These are phyloP conservation scores for Intubia oerlemansii DNA, from an alignment of 2,329 filamentous ascomycete species.

Conservation along the genomic window DNA sequence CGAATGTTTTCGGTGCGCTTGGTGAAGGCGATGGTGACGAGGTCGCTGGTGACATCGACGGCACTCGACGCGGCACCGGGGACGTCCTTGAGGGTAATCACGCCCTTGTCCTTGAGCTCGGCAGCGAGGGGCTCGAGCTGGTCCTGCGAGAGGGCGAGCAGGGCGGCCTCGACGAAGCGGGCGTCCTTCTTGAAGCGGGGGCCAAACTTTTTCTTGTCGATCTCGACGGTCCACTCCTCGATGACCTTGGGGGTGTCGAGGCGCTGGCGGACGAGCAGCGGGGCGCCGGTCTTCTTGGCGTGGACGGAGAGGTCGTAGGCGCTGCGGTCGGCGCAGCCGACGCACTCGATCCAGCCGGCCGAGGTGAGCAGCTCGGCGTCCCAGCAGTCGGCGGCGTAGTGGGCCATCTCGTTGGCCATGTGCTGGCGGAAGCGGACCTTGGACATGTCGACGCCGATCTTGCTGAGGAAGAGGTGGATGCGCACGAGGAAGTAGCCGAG, in stretches of 20 bases:
- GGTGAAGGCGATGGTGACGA: conserved; percentile 66
- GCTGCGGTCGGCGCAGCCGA: conserved; percentile 73
- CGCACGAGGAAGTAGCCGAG: conserved; percentile 92
- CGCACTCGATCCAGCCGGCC: conserved; percentile 95
- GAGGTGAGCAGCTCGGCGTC: conserved; percentile 83
- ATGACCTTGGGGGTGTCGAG: conserved; percentile 57
- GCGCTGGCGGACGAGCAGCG: conserved; percentile 66
- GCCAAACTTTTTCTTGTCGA: conserved; percentile 92
- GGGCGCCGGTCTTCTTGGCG: conserved; percentile 74
- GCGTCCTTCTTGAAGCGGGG: conserved; percentile 90
- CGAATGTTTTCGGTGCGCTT: conserved; percentile 65
- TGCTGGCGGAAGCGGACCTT: conserved; percentile 96
- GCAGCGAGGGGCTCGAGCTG: conserved; percentile 61
- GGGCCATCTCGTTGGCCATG: conserved; percentile 60
- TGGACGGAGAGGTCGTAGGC: conserved; percentile 90
- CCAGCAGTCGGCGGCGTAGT: conserved; percentile 96
- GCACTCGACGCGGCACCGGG: conserved; percentile 39
- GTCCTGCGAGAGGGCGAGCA: conserved; percentile 58
- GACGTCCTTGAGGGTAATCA: conserved; percentile 58
- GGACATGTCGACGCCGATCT: conserved; percentile 64
- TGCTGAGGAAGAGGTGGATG: conserved; percentile 76
- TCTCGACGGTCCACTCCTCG: conserved; percentile 71
- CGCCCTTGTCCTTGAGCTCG: conserved; percentile 50
- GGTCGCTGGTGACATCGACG: conserved; percentile 58
- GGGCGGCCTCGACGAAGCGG: conserved; percentile 61